Base-by-base conservation (phyloP, 495 filamentous ascomycete species). In the Annulohypoxylon moriforme region DNA sequence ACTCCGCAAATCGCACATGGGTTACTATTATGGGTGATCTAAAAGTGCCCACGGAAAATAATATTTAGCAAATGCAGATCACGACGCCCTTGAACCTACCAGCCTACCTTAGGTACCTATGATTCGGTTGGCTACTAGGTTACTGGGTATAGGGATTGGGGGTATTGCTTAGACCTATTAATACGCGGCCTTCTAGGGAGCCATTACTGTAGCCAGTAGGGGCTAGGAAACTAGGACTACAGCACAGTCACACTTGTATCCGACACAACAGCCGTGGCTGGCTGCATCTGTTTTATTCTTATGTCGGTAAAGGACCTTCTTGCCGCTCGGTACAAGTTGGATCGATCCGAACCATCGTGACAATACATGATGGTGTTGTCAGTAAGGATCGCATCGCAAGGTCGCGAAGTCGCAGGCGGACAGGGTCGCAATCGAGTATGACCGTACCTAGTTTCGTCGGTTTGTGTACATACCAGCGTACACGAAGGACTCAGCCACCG, bases 401-500 rank as follows among this genome's bases (percentile, higher is more conserved):
- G 69, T 68, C 16, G 69, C 46, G 36, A 40, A 40, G 33, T 36
- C 33, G 33, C 33, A 36, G 33, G 33, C 33, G 33, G 33, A 36
- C 33, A 66, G 44, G 59, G 69, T 72, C n/a, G 69, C 44, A 72
- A 64, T 63, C 42, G 18, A 52, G 70, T 60, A 60, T 55, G 59
- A 59, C 42, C 29, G 53, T n/a, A n/a, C n/a, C n/a, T n/a, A 13
- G 36, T 40, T 40, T 40, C 29, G 50, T 18, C 13, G n/a, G 18
- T 55, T n/a, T 44, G 40, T 44, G 40, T 44, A 44, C 40, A 44
- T 44, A n/a, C n/a, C n/a, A n/a, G n/a, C n/a, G n/a, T n/a, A 14
- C 22, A 52, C 47, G 47, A 52, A 52, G 24, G 47, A 64, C 71
- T 69, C 71, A 73, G 71, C 71, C 66, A 73, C 71, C 62, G 71